Base-by-base conservation (phyloP, 1,284 basidiomycete species). In the Austroboletus niveus region DNA sequence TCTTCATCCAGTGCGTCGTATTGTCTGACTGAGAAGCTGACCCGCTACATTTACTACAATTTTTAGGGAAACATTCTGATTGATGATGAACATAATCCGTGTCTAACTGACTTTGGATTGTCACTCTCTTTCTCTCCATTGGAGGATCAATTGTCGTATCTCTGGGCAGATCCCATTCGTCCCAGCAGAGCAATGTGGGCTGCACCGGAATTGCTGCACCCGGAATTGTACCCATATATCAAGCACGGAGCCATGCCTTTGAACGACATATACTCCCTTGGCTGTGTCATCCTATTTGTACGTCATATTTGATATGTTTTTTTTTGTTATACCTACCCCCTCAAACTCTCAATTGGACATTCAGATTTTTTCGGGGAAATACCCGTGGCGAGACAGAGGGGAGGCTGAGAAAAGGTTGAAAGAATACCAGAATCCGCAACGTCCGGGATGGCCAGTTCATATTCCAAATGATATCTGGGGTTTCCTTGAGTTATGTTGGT, bases 261-360 rank as follows among this genome's bases (percentile, higher is more conserved):
- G 8, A 38, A 29, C 2, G 55, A 56, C n/a, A 54, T 57, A 11
- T 57, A 57, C 24, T 53, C 51, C 8, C 47, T 57, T 8, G 55
- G 55, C 1, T 49, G 51, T n/a, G 41, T 57, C 36, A 41, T 57
- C 10, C 20, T 42, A 27, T 42, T 42, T 10, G 41, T 42, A n/a
- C 11, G 40, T 27, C 8, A 8, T 39, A 6, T 29, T 29, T 9
- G 29, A 29, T 29, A 29, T 17, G 17, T 29, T 9, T 17, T 39
- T 39, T 29, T 34, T 34, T 24, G 22, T 17, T 17, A 17, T 17
- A 17, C 22, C 1, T 36, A 8, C 35, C 5, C 11, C 9, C 30
- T 31, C 10, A 12, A 11, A 1, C 24, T 11, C 30, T 40, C 17
- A 6, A 40, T 40, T 20, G 20, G 17, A 34, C 8, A 4, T 34